Evolutionary conservation across 805 yeast genomes (phyloP), one percentile per base, ranked within the genome.

Genomic region (Ogataea saltuana): DNA sequence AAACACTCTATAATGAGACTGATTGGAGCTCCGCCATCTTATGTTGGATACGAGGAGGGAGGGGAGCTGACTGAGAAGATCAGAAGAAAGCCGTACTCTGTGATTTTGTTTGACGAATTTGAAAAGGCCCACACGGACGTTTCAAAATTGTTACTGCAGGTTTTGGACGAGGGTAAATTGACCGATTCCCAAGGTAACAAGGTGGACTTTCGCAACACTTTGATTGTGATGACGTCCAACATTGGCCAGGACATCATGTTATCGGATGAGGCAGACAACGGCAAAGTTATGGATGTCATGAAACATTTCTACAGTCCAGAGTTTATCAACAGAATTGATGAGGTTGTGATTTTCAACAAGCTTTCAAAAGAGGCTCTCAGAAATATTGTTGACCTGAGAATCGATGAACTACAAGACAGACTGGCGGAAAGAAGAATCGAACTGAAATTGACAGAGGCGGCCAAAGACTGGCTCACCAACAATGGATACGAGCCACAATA

Each of bases 11-110:
- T 93, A 6, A 84, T 96, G 33, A 78, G 97, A 50, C 75, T 91
- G 50, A 89, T 91, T 55, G 99, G 99, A 39, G 93, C 98, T 1
- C 99, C 99, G 4, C 99, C 99, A 22, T 97, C 98, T 6, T 91
- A 91, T 63, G 97, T 91, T 17, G 93, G 97, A 41, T 90, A 89
- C 67, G 99, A 91, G 59, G 93, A 86, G 56, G 86, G 89, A 61
- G 99, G 99, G 39, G 98, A 93, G 65, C 72, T 93, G 50, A 93
- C 99, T 1, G 98, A 93, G 65, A 96, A 96, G 5, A 95, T 93
- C 8, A 78, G 97, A 60, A 78, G 98, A 57, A 90, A 89, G 59
- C 99, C 99, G 7, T 91, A 91, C 55, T 76, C 97, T 1, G 96
- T 91, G 20, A 85, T 91, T 2, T 68, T 91, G 45, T 93, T 91